Evolutionary conservation across 768 basidiomycete genomes (phyloP).

Genomic region (Boletus pseudo-olivaceus): DNA sequence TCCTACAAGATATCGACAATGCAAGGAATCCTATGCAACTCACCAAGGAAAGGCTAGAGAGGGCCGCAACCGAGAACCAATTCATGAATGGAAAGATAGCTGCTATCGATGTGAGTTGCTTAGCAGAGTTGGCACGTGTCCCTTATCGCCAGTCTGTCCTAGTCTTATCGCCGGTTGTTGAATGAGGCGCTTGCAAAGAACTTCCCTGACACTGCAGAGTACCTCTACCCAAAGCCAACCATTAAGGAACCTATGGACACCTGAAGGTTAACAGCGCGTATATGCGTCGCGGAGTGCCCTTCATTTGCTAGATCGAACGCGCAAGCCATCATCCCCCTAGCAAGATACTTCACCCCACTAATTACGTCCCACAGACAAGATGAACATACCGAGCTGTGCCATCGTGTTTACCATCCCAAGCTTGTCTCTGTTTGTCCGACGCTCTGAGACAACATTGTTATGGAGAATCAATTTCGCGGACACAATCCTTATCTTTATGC

Average conservation of each 20-base stretch:
- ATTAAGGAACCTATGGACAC: conserved; percentile 7
- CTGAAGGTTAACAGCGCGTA: conserved; percentile 2
- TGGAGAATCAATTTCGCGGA: conserved; percentile 13
- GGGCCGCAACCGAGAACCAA: conserved; percentile 85
- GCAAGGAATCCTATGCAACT: conserved; percentile 78
- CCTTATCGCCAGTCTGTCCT: conserved; percentile 4
- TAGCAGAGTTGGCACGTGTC: neutral
- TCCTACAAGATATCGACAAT: conserved; percentile 76
- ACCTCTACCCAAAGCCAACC: conserved; percentile 18
- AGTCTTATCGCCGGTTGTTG: conserved; percentile 70
- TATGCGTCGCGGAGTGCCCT: neutral
- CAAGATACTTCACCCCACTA: neutral
- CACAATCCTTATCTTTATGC: conserved; percentile 20
- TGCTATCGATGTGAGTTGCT: conserved; percentile 59
- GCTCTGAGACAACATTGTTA: conserved; percentile 9
- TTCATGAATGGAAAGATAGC: conserved; percentile 88
- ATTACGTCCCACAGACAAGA: conserved; percentile 8
- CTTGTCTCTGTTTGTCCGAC: conserved; percentile 1
- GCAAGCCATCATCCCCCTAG: neutral
- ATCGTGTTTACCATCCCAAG: conserved; percentile 1
- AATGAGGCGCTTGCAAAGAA: conserved; percentile 68
- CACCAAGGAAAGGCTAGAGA: conserved; percentile 75
- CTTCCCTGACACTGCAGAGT: conserved; percentile 54
- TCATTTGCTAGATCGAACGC: conserved; percentile 1
- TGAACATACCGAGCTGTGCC: neutral